phyloP scores from a whole-genome alignment of 495 filamentous ascomycete genomes.

The Durotheca rogersii region DNA sequence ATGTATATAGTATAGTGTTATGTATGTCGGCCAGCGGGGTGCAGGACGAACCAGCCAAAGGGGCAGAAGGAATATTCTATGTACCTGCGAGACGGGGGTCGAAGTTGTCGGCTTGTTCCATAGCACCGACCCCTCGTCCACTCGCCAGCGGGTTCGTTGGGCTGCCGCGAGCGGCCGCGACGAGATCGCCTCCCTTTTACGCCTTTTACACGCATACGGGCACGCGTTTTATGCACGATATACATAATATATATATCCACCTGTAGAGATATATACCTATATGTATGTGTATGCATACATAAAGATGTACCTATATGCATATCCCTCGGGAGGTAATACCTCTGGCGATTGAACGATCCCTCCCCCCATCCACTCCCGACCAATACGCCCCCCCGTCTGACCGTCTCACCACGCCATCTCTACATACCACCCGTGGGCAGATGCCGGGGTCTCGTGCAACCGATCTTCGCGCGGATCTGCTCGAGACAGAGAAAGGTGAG shows the following conservation, averaged over 20 bases:
- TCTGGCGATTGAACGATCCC: too few relatives aligned
- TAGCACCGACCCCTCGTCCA: slow-evolving; percentile 21
- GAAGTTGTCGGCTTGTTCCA: slow-evolving; percentile 24
- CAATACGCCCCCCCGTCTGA: slow-evolving; percentile 30
- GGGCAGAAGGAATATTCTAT: too few relatives aligned
- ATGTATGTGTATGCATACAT: too few relatives aligned
- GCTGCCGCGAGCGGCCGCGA: slow-evolving; percentile 1
- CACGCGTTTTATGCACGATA: too few relatives aligned
- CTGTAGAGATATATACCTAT: too few relatives aligned
- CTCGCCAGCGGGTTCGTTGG: slow-evolving; percentile 15
- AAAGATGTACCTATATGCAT: too few relatives aligned
- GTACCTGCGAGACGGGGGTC: too few relatives aligned
- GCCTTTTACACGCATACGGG: too few relatives aligned
- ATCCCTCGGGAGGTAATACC: slow-evolving; percentile 14
- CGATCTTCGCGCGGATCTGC: slow-evolving; percentile 22
- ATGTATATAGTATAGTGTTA: too few relatives aligned
- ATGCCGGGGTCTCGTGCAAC: slow-evolving; percentile 37
- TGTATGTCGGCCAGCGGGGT: slow-evolving; percentile 20
- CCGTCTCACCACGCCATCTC: slow-evolving; percentile 31
- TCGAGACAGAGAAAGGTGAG: too few relatives aligned
- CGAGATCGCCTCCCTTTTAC: too few relatives aligned
- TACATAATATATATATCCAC: too few relatives aligned
- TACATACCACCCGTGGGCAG: slow-evolving; percentile 26
- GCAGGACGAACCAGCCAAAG: slow-evolving; percentile 11
- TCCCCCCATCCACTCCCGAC: slow-evolving; percentile 13